Percentiles rank a stretch among this genome's conserved stretches.
phyloP scores from a whole-genome alignment of 129 eudicot species.

The Flaveria brownii region DNA sequence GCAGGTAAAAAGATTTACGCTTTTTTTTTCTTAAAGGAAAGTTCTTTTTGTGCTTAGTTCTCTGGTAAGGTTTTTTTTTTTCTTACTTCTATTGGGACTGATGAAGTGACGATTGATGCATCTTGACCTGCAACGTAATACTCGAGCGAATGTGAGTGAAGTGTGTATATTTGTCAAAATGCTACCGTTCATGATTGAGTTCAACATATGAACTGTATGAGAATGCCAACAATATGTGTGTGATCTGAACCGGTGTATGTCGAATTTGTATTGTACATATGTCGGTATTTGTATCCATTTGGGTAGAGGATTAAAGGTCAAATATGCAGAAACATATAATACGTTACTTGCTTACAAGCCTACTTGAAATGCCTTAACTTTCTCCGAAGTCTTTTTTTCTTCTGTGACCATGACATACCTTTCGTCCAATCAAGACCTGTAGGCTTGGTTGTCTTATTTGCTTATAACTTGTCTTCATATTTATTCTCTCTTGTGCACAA shows the following conservation, averaged over 20 bases:
- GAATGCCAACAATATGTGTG: background rate
- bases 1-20: background rate
- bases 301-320: background rate
- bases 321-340: background rate
- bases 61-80: background rate
- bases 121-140: background rate
- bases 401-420: background rate
- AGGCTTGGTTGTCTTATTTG: background rate
- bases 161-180: background rate
- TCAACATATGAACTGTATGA: background rate
- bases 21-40: background rate
- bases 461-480: background rate
- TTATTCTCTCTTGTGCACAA: background rate
- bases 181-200: background rate
- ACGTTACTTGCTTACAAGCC: background rate
- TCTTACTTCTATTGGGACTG: background rate
- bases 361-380: background rate
- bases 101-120: background rate
- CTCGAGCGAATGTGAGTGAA: background rate
- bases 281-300: background rate
- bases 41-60: background rate
- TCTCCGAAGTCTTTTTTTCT: background rate
- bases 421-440: background rate
- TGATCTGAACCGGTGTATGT: background rate
- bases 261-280: background rate